phyloP scores from a whole-genome alignment of 108 stramenopile genomes.

The Nitzschia inconspicua region DNA sequence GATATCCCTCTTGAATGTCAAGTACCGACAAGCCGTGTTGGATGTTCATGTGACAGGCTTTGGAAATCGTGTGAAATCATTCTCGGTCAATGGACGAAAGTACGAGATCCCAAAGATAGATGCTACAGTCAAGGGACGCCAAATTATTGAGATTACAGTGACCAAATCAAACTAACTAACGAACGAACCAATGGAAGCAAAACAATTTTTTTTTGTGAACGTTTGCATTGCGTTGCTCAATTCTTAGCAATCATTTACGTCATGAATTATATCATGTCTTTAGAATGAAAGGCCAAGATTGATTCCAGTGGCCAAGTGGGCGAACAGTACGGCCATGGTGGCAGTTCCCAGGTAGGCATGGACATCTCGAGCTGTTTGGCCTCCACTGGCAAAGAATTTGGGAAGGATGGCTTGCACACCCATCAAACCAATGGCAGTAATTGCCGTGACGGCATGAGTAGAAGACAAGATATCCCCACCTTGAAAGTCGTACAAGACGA shows the following conservation, averaged over 20 bases:
- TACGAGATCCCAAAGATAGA: not conserved
- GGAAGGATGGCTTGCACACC: constrained; percentile 39
- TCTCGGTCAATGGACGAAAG: constrained; percentile 10
- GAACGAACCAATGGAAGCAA: too few relatives aligned
- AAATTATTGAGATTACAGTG: not conserved
- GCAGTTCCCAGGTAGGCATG: constrained; percentile 51
- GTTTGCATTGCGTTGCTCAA: too few relatives aligned
- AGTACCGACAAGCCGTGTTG: constrained; percentile 13
- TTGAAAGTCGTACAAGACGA: constrained; percentile 39
- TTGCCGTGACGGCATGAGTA: constrained; percentile 45
- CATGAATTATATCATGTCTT: too few relatives aligned
- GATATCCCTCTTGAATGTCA: constrained; percentile 8
- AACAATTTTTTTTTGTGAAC: too few relatives aligned
- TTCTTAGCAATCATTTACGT: too few relatives aligned
- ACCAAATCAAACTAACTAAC: too few relatives aligned
- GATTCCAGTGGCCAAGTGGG: constrained; percentile 33
- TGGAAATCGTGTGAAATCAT: constrained; percentile 14
- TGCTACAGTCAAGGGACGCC: not conserved
- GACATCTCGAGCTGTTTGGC: constrained; percentile 25
- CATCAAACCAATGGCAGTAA: constrained; percentile 18
- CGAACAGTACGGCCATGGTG: constrained; percentile 42
- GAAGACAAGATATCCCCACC: constrained; percentile 34
- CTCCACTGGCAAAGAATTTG: constrained; percentile 24
- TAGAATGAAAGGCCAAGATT: constrained; percentile 40
- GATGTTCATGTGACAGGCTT: constrained; percentile 18